Conservation (phyloP, 805 yeast species). For the Pichia californica region DNA sequence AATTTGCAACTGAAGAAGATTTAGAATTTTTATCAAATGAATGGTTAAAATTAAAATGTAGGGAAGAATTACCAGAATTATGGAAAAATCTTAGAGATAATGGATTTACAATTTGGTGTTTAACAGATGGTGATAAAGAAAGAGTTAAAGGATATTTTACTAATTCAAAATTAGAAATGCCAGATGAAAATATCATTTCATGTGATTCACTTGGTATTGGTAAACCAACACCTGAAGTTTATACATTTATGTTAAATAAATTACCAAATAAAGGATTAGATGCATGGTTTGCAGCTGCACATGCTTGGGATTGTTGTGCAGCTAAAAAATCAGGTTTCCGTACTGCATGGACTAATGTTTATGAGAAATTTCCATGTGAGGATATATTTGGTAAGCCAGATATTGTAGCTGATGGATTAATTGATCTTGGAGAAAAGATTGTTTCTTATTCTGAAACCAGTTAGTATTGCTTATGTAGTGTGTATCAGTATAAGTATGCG, state of each 20-base stretch:
- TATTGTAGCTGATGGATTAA: constrained; percentile 23
- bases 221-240: constrained; percentile 25
- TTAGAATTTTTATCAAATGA: constrained; percentile 19
- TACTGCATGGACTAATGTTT: constrained; percentile 28
- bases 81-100: constrained; percentile 22
- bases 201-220: constrained; percentile 27
- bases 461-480: no score
- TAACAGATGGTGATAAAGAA: constrained; percentile 25
- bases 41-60: constrained; percentile 22
- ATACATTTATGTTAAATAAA: constrained; percentile 20
- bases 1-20: constrained; percentile 24
- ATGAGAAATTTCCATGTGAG: constrained; percentile 24
- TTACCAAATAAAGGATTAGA: constrained; percentile 22
- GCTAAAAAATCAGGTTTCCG: constrained; percentile 26
- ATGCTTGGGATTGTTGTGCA: constrained; percentile 29
- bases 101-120: constrained; percentile 28
- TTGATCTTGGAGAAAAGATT: constrained; percentile 26
- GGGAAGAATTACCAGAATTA: constrained; percentile 24
- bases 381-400: constrained; percentile 27
- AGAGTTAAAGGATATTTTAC: constrained; percentile 25
- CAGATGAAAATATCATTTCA: constrained; percentile 23
- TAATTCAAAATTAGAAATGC: constrained; percentile 22
- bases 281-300: constrained; percentile 29
- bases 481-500: no score
- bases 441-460: no score